Evolutionary conservation across 306 rosid species (phyloP).

Genomic region (Sphenostylis stenocarpa): DNA sequence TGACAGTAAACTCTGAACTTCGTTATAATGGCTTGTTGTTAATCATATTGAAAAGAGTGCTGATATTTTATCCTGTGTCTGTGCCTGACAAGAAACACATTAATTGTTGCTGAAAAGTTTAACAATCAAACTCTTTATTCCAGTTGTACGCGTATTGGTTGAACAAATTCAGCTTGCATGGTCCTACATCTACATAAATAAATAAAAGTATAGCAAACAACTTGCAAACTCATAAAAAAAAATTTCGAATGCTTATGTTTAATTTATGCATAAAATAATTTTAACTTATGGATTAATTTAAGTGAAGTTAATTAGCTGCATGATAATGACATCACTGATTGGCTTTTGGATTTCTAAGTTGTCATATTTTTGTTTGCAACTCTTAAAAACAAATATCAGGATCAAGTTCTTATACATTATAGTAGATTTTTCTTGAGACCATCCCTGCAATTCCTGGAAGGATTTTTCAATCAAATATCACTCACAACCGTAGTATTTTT

Average conservation of each 20-base stretch:
- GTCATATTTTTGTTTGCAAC: background rate
- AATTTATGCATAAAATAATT: no score
- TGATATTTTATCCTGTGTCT: background rate
- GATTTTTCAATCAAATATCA: background rate
- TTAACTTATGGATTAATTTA: no score
- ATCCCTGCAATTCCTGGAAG: background rate
- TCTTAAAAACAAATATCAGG: background rate
- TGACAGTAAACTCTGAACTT: background rate
- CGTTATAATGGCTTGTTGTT: background rate
- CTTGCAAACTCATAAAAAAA: no score
- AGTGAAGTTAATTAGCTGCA: background rate
- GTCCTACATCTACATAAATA: background rate
- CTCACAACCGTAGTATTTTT: background rate
- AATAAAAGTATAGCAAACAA: background rate
- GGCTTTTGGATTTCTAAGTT: background rate
- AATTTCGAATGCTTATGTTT: no score
- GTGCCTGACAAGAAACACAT: background rate
- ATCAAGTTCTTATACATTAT: background rate
- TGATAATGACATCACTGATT: background rate
- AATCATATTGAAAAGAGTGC: background rate
- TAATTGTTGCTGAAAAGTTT: background rate
- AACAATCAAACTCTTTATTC: background rate
- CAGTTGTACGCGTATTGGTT: background rate
- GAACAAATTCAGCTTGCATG: background rate
- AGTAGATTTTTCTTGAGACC: background rate